Evolutionary conservation across 1,284 basidiomycete genomes (phyloP).

Genomic region (Cryptococcus maquisensis): DNA sequence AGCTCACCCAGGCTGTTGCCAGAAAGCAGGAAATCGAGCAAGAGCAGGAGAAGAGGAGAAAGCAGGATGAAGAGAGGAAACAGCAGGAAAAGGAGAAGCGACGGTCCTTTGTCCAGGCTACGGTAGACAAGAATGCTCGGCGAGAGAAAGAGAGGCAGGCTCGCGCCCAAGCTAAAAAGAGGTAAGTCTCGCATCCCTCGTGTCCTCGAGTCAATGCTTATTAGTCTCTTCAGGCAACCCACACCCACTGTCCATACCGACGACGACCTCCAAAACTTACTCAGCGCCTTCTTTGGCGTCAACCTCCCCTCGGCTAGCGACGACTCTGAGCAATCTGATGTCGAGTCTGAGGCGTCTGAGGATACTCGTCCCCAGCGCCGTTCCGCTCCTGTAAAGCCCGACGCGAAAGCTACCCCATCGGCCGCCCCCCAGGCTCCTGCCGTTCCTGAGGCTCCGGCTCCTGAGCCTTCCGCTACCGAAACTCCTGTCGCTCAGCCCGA

Average conservation of each 20-base stretch:
- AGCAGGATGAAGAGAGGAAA: not conserved
- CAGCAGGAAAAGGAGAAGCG: too few species aligned
- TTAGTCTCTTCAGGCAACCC: not conserved
- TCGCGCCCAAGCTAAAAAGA: slow-evolving; percentile 9
- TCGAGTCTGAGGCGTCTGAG: too few species aligned
- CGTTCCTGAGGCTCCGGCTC: not conserved
- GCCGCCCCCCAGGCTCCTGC: not conserved
- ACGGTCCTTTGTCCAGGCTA: too few species aligned
- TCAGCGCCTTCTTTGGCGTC: slow-evolving; percentile 9
- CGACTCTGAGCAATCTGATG: not conserved
- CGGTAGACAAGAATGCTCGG: slow-evolving; percentile 70
- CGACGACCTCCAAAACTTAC: slow-evolving; percentile 30
- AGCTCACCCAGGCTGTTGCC: not conserved
- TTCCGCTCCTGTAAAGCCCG: too few species aligned
- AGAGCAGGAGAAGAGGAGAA: not conserved
- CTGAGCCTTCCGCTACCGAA: not conserved
- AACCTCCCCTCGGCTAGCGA: too few species aligned
- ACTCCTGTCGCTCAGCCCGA: slow-evolving; percentile 2
- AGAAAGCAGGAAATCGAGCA: slow-evolving; percentile 50
- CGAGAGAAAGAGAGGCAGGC: slow-evolving; percentile 61
- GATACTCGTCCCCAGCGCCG: too few species aligned
- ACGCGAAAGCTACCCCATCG: too few species aligned
- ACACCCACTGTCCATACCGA: slow-evolving; percentile 9
- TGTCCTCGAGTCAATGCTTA: too few species aligned
- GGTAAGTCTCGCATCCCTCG: not conserved